phyloP scores from a whole-genome alignment of 2,329 filamentous ascomycete species.

The Ceratocystis cacaofunesta region DNA sequence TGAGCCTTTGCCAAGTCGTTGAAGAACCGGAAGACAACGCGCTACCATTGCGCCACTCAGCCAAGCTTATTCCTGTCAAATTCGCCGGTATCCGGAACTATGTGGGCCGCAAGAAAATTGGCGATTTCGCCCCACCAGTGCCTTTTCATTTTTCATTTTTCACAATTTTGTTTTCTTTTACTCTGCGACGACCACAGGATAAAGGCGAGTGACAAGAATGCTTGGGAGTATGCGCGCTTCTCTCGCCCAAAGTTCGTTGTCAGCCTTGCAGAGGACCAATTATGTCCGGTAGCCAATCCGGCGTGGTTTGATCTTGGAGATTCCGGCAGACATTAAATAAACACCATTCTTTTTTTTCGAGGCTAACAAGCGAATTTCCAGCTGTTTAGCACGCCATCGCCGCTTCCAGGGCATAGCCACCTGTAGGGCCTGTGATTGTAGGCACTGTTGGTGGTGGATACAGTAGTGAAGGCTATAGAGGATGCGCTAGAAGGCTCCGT shows the following conservation, averaged over 20 bases:
- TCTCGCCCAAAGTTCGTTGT: too few species aligned
- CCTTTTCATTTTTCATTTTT: too few species aligned
- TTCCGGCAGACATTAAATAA: too few species aligned
- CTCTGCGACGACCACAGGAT: too few species aligned
- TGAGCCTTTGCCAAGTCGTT: constrained; percentile 17
- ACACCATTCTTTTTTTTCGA: not conserved
- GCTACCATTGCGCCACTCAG: constrained; percentile 18
- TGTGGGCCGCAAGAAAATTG: not conserved
- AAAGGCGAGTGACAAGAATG: too few species aligned
- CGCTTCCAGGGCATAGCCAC: not conserved
- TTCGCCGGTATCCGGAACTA: not conserved
- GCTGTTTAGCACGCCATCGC: constrained; percentile 1
- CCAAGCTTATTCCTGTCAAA: not conserved
- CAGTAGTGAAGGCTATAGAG: not conserved
- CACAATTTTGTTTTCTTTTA: too few species aligned
- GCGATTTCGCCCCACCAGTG: not conserved
- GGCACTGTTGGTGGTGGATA: not conserved
- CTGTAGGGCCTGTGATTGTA: not conserved
- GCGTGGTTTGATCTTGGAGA: too few species aligned
- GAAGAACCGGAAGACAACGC: constrained; percentile 17
- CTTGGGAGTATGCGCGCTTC: too few species aligned
- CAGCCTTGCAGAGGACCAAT: too few species aligned
- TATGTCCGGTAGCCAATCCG: too few species aligned
- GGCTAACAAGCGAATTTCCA: not conserved
- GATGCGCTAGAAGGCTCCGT: not conserved